A percentile compares a stretch with the other conserved stretches of the same genome.
phyloP scores from a whole-genome alignment of 2,329 filamentous ascomycete genomes.

The Berkeleyomyces basicola region DNA sequence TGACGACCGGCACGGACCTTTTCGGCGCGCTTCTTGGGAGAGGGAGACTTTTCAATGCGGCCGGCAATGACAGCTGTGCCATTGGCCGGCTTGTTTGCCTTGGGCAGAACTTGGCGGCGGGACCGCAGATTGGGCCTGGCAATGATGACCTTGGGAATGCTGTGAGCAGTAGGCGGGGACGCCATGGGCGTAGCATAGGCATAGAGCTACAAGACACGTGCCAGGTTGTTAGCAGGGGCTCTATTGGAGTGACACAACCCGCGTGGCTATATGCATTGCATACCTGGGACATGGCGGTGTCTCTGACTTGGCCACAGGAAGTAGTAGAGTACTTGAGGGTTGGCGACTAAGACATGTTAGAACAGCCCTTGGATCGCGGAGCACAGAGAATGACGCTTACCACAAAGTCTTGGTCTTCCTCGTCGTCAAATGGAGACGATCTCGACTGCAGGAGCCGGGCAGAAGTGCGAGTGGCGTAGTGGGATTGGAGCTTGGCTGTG shows the following conservation, averaged over 20 bases:
- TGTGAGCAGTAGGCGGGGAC: slow-evolving; percentile 6
- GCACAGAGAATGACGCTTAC: neutral
- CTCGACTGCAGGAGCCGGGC: neutral
- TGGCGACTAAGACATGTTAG: neutral
- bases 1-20: slow-evolving; percentile 18
- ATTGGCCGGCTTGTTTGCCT: neutral
- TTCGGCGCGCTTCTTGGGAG: slow-evolving; percentile 20
- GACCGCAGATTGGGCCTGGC: slow-evolving; percentile 6
- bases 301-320: neutral
- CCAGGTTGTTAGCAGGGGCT: neutral
- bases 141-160: neutral
- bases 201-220: neutral
- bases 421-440: neutral
- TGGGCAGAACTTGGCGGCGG: neutral
- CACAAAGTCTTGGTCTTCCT: neutral
- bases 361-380: neutral
- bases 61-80: neutral
- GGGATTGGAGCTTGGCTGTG: neutral
- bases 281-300: neutral
- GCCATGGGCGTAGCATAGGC: slow-evolving; percentile 11
- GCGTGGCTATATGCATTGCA: neutral
- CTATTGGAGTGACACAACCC: neutral
- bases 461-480: neutral
- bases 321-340: neutral
- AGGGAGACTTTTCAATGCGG: slow-evolving; percentile 11